Evolutionary conservation across 495 filamentous ascomycete genomes (phyloP).

Genomic region (Tuber indicum): DNA sequence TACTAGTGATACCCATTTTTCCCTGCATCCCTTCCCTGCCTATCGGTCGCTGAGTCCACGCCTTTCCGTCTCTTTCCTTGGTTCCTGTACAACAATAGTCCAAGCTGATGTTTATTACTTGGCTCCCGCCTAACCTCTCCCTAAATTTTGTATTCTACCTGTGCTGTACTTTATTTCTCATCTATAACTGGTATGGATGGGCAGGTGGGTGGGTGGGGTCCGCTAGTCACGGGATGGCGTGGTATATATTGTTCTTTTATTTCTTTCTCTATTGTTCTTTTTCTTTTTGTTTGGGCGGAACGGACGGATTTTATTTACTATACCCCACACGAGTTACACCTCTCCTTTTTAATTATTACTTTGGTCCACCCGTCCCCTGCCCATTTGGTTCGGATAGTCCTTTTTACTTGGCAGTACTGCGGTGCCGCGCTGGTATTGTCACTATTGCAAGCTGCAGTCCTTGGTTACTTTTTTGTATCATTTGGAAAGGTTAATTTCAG

Average conservation of each 20-base stretch:
- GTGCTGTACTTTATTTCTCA: slow-evolving; percentile 37
- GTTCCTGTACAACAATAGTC: slow-evolving; percentile 5
- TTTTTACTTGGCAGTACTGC: not conserved
- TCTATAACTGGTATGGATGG: slow-evolving; percentile 28
- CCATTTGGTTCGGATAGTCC: not conserved
- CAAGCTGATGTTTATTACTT: not conserved
- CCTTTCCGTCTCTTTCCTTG: not conserved
- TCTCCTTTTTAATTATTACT: not conserved
- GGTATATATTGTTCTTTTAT: slow-evolving; percentile 25
- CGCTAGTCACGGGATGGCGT: slow-evolving; percentile 4
- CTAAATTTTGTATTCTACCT: slow-evolving; percentile 5
- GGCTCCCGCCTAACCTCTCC: not conserved
- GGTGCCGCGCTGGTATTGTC: not conserved
- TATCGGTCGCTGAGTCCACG: not conserved
- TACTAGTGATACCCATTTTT: not conserved
- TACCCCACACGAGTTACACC: slow-evolving; percentile 1
- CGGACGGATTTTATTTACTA: not conserved
- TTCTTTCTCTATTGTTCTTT: slow-evolving; percentile 16
- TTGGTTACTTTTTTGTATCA: not conserved
- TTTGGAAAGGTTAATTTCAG: not conserved
- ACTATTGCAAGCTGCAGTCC: not conserved
- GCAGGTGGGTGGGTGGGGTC: slow-evolving; percentile 28
- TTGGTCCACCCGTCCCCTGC: not conserved
- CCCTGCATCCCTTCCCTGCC: not conserved
- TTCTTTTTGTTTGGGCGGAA: not conserved